These are phyloP conservation scores for Acrasis kona DNA, from an alignment of 78 protist species.

Conservation along the genomic window DNA sequence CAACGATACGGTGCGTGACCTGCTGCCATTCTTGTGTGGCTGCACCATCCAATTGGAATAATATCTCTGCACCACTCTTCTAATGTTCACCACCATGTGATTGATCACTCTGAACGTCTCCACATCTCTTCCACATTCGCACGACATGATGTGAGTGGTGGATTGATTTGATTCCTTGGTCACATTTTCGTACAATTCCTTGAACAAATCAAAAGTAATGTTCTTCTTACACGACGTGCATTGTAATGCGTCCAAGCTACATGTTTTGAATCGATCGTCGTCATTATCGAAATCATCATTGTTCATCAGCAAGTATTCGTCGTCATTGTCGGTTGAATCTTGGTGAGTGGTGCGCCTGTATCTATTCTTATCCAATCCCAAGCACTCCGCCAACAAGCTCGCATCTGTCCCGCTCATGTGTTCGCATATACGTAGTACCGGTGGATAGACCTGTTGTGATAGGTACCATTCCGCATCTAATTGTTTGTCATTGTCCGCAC, in stretches of 20 bases:
- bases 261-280: background rate
- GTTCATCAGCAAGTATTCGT: background rate
- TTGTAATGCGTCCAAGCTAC: background rate
- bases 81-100: too few species aligned
- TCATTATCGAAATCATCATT: background rate
- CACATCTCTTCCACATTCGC: background rate
- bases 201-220: background rate
- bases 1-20: too few species aligned
- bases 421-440: conserved; percentile 68
- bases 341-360: too few species aligned
- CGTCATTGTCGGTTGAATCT: background rate
- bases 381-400: conserved; percentile 47
- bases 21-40: too few species aligned
- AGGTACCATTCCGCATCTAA: conserved; percentile 50
- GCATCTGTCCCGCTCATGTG: conserved; percentile 58
- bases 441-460: conserved; percentile 71
- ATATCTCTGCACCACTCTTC: too few species aligned
- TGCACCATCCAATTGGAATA: too few species aligned
- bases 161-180: background rate
- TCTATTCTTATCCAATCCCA: conserved; percentile 53
- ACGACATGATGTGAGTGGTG: background rate
- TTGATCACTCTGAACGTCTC: background rate
- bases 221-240: background rate
- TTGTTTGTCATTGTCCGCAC: background rate
- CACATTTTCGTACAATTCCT: background rate